Evolutionary conservation across 2,329 filamentous ascomycete species (phyloP), one percentile per base, ranked within the genome.

Genomic region (Cadophora gregata): DNA sequence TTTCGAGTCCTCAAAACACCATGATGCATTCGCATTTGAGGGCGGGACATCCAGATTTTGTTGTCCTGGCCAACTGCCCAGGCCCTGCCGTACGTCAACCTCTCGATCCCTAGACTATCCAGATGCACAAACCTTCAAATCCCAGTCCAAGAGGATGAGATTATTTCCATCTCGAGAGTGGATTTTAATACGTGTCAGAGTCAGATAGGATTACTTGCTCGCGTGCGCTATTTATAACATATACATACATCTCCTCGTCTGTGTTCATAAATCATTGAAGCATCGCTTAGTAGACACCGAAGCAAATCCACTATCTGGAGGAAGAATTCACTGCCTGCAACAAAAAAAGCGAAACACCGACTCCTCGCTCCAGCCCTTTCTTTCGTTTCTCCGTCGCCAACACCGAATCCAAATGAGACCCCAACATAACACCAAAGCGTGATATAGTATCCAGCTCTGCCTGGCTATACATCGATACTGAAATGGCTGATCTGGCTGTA

Each of bases 401-500:
- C 38, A 24, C 31, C 24, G 33, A 36, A 25, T 53, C 14, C 25
- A 16, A 31, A 53, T 31, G n/a, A n/a, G 12, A 47, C 31, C 31
- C 12, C 31, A 36, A 36, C 5, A n/a, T 42, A 16, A 42, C 8
- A 14, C n/a, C 14, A n/a, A 47, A 5, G 19, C 19, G 42, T 47
- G 19, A 47, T 21, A 21, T 47, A n/a, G 19, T 10, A 7, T 12
- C 19, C 19, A 21, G 4, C 6, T 19, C 19, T 21, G 9, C 19
- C 6, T 47, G 42, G 48, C 53, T 77, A 90, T 67, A 91, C 87
- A 74, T 90, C 88, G 72, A 91, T 90, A 47, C 83, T 88, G 72
- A 91, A 91, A 77, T 91, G 88, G 76, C 88, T 90, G 75, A 91
- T 91, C 78, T 91, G 89, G 69, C 88, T 90, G 74, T 90, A 91